phyloP scores from a whole-genome alignment of 2,329 filamentous ascomycete species.

The Stemphylium beticola region DNA sequence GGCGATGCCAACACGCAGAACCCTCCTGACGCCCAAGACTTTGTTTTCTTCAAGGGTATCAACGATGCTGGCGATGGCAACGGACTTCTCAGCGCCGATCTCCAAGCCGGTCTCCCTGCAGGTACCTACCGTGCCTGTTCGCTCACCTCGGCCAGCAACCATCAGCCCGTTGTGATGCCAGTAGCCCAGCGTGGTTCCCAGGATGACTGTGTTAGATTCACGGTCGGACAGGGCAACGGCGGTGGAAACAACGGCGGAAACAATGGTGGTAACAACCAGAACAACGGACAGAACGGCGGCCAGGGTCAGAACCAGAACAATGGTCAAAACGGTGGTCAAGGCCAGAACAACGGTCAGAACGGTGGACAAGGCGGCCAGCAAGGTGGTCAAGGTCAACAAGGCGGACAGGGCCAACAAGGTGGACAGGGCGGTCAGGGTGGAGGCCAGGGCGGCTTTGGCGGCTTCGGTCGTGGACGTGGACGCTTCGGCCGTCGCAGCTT shows the following conservation, averaged over 20 bases:
- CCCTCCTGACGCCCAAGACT: slow-evolving; percentile 52
- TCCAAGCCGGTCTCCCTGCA: slow-evolving; percentile 55
- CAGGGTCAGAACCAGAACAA: neutral
- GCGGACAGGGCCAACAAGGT: neutral
- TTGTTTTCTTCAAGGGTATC: slow-evolving; percentile 66
- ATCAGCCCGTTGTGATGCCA: slow-evolving; percentile 65
- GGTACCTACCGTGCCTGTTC: slow-evolving; percentile 61
- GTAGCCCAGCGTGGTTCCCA: slow-evolving; percentile 61
- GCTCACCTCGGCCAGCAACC: slow-evolving; percentile 59
- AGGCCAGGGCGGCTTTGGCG: slow-evolving; percentile 19
- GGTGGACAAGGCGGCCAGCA: neutral
- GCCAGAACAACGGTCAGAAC: neutral
- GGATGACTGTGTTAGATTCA: slow-evolving; percentile 61
- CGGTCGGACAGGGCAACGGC: slow-evolving; percentile 40
- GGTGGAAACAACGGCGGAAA: slow-evolving; percentile 15
- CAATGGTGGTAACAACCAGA: slow-evolving; percentile 4
- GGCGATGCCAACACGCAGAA: slow-evolving; percentile 43
- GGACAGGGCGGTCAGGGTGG: slow-evolving; percentile 7
- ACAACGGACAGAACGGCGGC: neutral
- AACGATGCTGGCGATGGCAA: slow-evolving; percentile 59
- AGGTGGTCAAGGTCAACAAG: slow-evolving; percentile 9
- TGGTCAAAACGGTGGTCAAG: neutral
- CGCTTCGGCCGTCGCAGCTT: slow-evolving; percentile 32
- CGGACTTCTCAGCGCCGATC: slow-evolving; percentile 54
- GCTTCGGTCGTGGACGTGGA: slow-evolving; percentile 20